A percentile compares a stretch with the other conserved stretches of the same genome.
Conservation (phyloP, 1,284 basidiomycete genomes). For the Inonotus hispidus region DNA sequence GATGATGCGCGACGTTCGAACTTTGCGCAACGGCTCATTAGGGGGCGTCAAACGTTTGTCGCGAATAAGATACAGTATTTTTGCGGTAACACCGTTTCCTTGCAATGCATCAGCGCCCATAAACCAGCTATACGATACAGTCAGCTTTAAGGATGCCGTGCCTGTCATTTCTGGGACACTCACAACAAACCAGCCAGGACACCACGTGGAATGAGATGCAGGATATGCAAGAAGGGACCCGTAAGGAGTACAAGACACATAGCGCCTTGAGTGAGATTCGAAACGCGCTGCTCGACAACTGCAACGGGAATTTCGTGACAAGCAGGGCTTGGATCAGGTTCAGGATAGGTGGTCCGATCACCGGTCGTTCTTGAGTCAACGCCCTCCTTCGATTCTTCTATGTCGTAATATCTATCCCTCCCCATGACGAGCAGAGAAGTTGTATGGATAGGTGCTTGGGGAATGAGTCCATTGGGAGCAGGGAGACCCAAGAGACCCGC, state of each 20-base stretch:
- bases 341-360: conserved; percentile 18
- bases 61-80: conserved; percentile 77
- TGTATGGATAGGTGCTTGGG: conserved; percentile 95
- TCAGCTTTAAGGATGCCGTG: conserved; percentile 48
- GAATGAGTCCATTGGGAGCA: conserved; percentile 93
- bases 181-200: conserved; percentile 75
- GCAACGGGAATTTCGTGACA: conserved; percentile 60
- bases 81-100: conserved; percentile 80
- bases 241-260: conserved; percentile 78
- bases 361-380: background rate
- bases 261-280: conserved; percentile 80
- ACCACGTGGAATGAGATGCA: conserved; percentile 72
- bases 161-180: conserved; percentile 25
- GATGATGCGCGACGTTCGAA: conserved; percentile 74
- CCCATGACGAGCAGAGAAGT: conserved; percentile 80
- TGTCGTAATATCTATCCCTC: conserved; percentile 35
- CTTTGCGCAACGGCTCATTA: conserved; percentile 65
- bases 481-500: conserved; percentile 88
- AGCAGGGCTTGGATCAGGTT: conserved; percentile 27
- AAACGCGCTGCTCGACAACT: conserved; percentile 87
- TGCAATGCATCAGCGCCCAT: conserved; percentile 85
- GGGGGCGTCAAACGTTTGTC: conserved; percentile 62
- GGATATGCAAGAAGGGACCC: conserved; percentile 75
- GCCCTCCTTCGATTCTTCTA: conserved; percentile 33
- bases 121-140: conserved; percentile 58